phyloP scores from a whole-genome alignment of 768 basidiomycete genomes.

The Lactarius indigo region DNA sequence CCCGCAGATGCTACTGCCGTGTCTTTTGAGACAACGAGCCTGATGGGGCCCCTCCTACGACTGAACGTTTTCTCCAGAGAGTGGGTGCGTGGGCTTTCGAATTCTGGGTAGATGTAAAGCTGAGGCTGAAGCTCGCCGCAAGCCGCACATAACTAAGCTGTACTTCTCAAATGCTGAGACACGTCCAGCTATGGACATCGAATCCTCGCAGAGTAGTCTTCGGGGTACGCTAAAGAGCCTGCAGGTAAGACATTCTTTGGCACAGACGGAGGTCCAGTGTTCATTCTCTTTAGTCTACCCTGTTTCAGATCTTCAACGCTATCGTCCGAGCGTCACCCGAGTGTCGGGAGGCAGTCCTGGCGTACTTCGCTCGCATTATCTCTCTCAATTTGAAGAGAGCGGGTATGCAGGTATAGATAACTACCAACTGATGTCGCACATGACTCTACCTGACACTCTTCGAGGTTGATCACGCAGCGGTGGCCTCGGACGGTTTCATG shows the following conservation, averaged over 20 bases:
- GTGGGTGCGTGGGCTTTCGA: slow-evolving; percentile 56
- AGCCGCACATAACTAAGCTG: slow-evolving; percentile 72
- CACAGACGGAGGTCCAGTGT: neutral
- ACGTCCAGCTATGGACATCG: slow-evolving; percentile 66
- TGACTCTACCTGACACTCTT: slow-evolving; percentile 1
- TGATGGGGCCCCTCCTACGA: slow-evolving; percentile 82
- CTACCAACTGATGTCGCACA: neutral
- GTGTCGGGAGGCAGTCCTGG: slow-evolving; percentile 75
- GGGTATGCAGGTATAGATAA: slow-evolving; percentile 74
- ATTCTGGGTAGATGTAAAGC: neutral
- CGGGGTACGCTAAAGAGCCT: slow-evolving; percentile 82
- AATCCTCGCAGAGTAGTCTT: slow-evolving; percentile 80
- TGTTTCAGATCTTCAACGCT: slow-evolving; percentile 86
- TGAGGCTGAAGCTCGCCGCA: slow-evolving; percentile 17
- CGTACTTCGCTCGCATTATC: slow-evolving; percentile 74
- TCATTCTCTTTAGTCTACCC: slow-evolving; percentile 46
- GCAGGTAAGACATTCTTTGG: slow-evolving; percentile 47
- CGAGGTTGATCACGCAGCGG: slow-evolving; percentile 82
- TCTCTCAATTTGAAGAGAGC: slow-evolving; percentile 78
- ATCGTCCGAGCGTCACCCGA: slow-evolving; percentile 81
- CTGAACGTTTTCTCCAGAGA: slow-evolving; percentile 85
- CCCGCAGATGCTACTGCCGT: slow-evolving; percentile 55
- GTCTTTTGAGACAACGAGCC: slow-evolving; percentile 58
- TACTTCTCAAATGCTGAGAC: slow-evolving; percentile 89
- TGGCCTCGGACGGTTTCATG: slow-evolving; percentile 91